These are phyloP conservation scores for Rhodosporidiobolus sp. DNA, from an alignment of 768 basidiomycete genomes.

Conservation along the genomic window DNA sequence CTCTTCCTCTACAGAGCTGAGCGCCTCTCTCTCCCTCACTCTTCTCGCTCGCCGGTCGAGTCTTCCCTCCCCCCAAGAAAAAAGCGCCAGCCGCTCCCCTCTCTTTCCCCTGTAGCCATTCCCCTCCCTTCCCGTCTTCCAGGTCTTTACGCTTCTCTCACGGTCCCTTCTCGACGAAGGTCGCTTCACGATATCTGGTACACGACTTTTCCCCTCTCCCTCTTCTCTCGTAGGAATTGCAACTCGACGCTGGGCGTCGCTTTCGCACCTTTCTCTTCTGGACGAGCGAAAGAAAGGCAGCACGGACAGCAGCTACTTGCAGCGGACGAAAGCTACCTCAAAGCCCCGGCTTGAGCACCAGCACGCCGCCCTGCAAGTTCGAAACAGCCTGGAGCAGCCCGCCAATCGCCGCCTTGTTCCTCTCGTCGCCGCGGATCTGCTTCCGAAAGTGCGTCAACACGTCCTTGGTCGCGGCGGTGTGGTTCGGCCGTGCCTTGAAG, in stretches of 20 bases:
- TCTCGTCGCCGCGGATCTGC: conserved; percentile 29
- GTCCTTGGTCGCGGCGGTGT: conserved; percentile 32
- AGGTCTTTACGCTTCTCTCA: not conserved
- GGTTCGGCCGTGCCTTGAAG: conserved; percentile 21
- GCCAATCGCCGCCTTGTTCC: conserved; percentile 28
- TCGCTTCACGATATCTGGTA: not conserved
- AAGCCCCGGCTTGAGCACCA: conserved; percentile 34
- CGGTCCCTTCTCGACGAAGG: no score
- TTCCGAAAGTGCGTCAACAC: conserved; percentile 31
- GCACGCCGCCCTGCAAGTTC: conserved; percentile 19
- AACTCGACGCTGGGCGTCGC: not conserved
- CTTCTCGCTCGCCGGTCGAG: not conserved
- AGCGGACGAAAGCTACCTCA: not conserved
- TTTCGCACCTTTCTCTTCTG: not conserved
- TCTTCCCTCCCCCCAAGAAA: not conserved
- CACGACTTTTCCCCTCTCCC: not conserved
- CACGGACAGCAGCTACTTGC: not conserved
- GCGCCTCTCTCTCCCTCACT: not conserved
- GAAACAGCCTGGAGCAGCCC: conserved; percentile 26
- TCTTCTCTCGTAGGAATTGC: not conserved
- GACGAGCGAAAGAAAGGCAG: not conserved
- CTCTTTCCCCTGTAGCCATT: no score
- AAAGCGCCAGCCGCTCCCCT: no score
- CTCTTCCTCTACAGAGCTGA: not conserved
- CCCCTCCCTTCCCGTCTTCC: no score